phyloP scores from a whole-genome alignment of 73 alveolate species.

The Blepharisma japonicum region DNA sequence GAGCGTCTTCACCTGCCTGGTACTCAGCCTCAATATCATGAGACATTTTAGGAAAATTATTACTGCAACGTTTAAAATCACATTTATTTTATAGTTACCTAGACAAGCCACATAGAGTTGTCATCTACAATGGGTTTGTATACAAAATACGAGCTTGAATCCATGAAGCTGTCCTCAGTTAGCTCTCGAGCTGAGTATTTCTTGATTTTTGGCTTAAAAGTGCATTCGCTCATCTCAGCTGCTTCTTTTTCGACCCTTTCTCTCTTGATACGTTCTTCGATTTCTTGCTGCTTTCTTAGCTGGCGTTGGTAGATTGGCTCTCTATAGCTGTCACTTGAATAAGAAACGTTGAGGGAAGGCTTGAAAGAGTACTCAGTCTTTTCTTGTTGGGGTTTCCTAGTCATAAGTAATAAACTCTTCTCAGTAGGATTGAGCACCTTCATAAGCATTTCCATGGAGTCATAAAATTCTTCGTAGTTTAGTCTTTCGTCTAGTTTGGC shows the following conservation, averaged over 20 bases:
- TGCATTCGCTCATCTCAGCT: conserved; percentile 12
- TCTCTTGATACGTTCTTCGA: neutral
- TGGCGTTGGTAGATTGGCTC: neutral
- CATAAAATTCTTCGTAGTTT: neutral
- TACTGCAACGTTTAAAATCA: too few relatives aligned
- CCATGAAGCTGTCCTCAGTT: too few relatives aligned
- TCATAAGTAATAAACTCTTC: neutral
- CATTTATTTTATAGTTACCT: too few relatives aligned
- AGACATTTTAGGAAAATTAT: too few relatives aligned
- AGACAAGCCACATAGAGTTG: too few relatives aligned
- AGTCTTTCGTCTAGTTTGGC: neutral
- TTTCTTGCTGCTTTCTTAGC: neutral
- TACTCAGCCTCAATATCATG: too few relatives aligned
- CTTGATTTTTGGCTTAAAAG: neutral
- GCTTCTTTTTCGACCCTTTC: neutral
- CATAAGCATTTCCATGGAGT: conserved; percentile 14
- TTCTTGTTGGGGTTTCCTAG: neutral
- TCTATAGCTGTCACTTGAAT: neutral
- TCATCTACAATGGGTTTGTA: too few relatives aligned
- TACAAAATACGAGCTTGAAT: too few relatives aligned
- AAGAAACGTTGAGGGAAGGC: neutral
- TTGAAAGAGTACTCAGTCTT: neutral
- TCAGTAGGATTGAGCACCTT: neutral
- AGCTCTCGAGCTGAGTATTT: too few relatives aligned
- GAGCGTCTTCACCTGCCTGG: neutral